Percentiles rank a stretch among this genome's conserved stretches.
Conservation (phyloP, 768 basidiomycete genomes). For the Boletus vermiculosoides region DNA sequence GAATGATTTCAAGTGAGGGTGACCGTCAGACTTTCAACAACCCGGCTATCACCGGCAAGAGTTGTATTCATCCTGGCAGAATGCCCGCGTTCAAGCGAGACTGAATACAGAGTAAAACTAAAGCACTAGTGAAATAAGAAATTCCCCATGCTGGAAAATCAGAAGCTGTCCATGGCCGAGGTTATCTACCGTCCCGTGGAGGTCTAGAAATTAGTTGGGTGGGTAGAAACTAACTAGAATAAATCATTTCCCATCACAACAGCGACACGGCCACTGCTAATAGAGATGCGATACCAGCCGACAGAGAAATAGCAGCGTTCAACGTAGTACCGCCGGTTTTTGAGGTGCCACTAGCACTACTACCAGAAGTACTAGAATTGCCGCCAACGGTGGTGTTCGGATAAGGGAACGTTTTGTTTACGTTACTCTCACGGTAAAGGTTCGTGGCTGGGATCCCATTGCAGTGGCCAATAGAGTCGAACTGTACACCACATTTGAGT, state of each 20-base stretch:
- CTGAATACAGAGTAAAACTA: constrained; percentile 13
- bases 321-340: constrained; percentile 5
- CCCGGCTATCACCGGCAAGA: constrained; percentile 15
- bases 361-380: neutral
- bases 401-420: constrained; percentile 66
- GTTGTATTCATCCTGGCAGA: neutral
- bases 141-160: constrained; percentile 12
- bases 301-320: constrained; percentile 18
- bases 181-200: constrained; percentile 22
- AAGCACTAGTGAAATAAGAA: neutral
- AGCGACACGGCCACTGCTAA: constrained; percentile 13
- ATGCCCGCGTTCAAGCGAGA: neutral
- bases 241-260: constrained; percentile 14
- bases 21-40: neutral
- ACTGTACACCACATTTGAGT: constrained; percentile 33
- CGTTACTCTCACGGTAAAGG: constrained; percentile 82
- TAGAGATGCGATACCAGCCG: constrained; percentile 9
- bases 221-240: constrained; percentile 11
- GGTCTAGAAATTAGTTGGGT: constrained; percentile 24
- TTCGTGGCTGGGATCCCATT: constrained; percentile 58
- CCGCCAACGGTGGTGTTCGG: constrained; percentile 32
- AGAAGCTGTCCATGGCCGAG: constrained; percentile 12
- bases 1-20: neutral
- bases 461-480: constrained; percentile 80
- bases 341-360: constrained; percentile 1